Base-by-base conservation (phyloP, 257 asterid genomes). In the Fraxinus americana region DNA sequence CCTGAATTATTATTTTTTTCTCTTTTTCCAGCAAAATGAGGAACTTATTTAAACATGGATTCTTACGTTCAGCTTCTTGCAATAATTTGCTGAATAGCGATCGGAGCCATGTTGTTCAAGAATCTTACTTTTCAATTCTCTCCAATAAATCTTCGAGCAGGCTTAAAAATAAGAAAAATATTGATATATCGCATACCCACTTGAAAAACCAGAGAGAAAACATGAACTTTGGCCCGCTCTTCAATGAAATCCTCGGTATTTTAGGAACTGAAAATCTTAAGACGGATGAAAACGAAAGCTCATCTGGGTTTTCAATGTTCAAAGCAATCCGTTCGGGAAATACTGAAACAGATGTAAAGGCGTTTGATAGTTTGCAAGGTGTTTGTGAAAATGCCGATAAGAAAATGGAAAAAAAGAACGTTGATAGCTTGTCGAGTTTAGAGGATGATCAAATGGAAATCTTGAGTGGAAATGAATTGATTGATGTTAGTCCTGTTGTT, bases 161-260 rank as follows among this genome's bases (percentile, higher is more conserved):
- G 74, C 67, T 71, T 79, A 83, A 65, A 19, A 82, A 78, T 35
- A 39, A 82, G 72, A 80, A 78, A 72, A 88, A 81, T 81, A 35
- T 54, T 65, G 78, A 72, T 13, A 71, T 50, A 43, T 72, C 67
- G 34, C 30, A 14, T 16, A 35, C 75, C 68, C 83, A 70, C 79
- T 50, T 6, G 77, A 75, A 77, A 34, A 82, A 71, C 79, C 75
- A 54, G 52, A 35, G 81, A 70, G 85, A 80, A 70, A 23, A 78
- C 43, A 87, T 78, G 45, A 67, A 76, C 34, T 74, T 82, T 21
- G 86, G 83, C 74, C 86, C 92, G 21, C 90, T 94, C 27, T 90
- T 94, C 90, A 80, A 81, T 52, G 97, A 94, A 79, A 90, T 94
- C 59, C 81, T 89, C 35, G 91, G 85, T 68, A 91, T 94, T 77